These are phyloP conservation scores for Chamaecyparis obtusa DNA, from an alignment of 75 land plant species.

Conservation along the genomic window DNA sequence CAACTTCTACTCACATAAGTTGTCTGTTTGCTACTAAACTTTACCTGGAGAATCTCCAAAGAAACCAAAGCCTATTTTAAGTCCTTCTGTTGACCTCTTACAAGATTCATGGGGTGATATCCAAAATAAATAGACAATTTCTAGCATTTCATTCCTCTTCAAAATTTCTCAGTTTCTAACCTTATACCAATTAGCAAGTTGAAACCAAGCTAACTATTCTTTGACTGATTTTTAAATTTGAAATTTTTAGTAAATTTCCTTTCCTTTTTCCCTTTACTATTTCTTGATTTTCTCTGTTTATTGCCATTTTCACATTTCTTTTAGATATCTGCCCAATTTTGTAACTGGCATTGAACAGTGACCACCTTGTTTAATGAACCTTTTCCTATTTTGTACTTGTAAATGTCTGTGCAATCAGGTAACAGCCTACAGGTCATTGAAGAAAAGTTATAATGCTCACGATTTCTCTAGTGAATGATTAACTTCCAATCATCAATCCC, in stretches of 20 bases:
- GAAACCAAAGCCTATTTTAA: neutral
- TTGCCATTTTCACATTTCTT: neutral
- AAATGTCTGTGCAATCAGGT: neutral
- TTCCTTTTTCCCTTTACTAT: neutral
- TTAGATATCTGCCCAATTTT: neutral
- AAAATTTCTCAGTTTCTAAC: neutral
- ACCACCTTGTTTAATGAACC: neutral
- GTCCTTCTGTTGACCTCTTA: too few relatives aligned
- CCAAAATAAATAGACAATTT: neutral
- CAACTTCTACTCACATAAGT: neutral
- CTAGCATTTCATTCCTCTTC: neutral
- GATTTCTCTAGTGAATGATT: neutral
- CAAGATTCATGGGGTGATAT: neutral
- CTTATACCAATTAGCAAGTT: neutral
- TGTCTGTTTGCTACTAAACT: neutral
- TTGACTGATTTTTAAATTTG: neutral
- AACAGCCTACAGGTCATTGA: neutral
- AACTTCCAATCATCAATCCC: neutral
- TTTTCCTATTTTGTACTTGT: neutral
- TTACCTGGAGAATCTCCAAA: neutral
- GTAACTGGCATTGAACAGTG: neutral
- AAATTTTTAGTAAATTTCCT: neutral
- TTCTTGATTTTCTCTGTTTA: neutral
- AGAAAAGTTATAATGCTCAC: neutral
- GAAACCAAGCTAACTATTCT: neutral